A percentile compares a stretch with the other conserved stretches of the same genome.
These are phyloP conservation scores for Leccinellum albellum DNA, from an alignment of 768 basidiomycete genomes.

Conservation along the genomic window DNA sequence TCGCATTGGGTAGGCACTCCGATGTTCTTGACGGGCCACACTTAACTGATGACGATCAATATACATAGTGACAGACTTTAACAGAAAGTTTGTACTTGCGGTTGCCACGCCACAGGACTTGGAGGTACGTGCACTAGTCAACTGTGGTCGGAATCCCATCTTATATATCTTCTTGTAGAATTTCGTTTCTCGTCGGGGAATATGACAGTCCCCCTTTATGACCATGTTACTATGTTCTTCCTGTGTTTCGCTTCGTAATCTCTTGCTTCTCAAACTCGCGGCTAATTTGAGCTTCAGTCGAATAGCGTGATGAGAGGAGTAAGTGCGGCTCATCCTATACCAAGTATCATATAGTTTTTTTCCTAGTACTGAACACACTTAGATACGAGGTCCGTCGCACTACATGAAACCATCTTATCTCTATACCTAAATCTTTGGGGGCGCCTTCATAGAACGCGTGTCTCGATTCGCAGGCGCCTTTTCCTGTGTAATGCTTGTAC, in stretches of 20 bases:
- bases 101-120: conserved; percentile 78
- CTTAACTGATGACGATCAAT: not conserved
- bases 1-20: conserved; percentile 60
- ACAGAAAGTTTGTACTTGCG: conserved; percentile 78
- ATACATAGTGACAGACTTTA: conserved; percentile 70
- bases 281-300: not conserved
- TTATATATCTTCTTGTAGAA: conserved; percentile 15
- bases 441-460: not conserved
- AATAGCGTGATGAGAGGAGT: not conserved
- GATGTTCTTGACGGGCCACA: not conserved
- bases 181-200: conserved; percentile 29
- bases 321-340: not conserved
- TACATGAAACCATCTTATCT: not conserved
- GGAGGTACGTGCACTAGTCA: conserved; percentile 31
- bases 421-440: not conserved
- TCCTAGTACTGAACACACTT: not conserved
- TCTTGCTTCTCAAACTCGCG: not conserved
- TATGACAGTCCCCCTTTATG: conserved; percentile 7
- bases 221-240: not conserved
- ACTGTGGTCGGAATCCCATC: not conserved
- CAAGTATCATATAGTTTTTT: not conserved
- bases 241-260: not conserved
- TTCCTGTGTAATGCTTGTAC: not conserved
- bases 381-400: not conserved
- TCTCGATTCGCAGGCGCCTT: not conserved